phyloP scores from a whole-genome alignment of 192 early-diverging fungal species.

The Spizellomyces sp. region DNA sequence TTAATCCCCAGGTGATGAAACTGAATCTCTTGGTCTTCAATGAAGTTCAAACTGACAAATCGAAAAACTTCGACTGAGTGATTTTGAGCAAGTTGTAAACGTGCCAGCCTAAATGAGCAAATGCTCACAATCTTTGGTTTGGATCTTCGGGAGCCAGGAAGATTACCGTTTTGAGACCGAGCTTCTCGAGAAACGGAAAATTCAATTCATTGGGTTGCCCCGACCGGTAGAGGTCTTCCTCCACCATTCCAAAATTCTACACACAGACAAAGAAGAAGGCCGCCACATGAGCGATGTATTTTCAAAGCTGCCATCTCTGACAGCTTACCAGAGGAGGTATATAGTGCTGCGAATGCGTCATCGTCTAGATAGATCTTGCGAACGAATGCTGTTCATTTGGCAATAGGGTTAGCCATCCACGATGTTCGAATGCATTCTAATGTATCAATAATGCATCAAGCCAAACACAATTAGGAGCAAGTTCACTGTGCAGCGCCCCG shows the following conservation, averaged over 20 bases:
- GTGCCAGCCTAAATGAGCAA: background rate
- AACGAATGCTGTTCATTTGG: too few relatives aligned
- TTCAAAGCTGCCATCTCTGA: background rate
- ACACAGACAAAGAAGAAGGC: background rate
- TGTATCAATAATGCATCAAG: too few relatives aligned
- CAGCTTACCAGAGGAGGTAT: conserved; percentile 72
- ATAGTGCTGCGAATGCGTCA: conserved; percentile 69
- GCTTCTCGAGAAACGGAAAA: conserved; percentile 97
- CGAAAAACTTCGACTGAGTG: background rate
- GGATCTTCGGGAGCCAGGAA: conserved; percentile 98
- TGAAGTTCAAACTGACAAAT: conserved; percentile 66
- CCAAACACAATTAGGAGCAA: too few relatives aligned
- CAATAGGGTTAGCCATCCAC: too few relatives aligned
- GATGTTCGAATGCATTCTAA: too few relatives aligned
- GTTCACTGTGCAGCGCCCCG: too few relatives aligned
- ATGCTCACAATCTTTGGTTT: conserved; percentile 82
- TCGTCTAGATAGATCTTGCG: background rate
- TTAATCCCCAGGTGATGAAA: conserved; percentile 89
- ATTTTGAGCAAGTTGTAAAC: background rate
- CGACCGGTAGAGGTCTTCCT: conserved; percentile 95
- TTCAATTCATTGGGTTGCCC: conserved; percentile 98
- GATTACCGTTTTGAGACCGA: conserved; percentile 90
- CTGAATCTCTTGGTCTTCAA: conserved; percentile 97
- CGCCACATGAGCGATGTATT: background rate
- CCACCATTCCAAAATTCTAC: conserved; percentile 93